phyloP scores from a whole-genome alignment of 176 grass and related monocot genomes.

The Hsuehochloa calcarea region DNA sequence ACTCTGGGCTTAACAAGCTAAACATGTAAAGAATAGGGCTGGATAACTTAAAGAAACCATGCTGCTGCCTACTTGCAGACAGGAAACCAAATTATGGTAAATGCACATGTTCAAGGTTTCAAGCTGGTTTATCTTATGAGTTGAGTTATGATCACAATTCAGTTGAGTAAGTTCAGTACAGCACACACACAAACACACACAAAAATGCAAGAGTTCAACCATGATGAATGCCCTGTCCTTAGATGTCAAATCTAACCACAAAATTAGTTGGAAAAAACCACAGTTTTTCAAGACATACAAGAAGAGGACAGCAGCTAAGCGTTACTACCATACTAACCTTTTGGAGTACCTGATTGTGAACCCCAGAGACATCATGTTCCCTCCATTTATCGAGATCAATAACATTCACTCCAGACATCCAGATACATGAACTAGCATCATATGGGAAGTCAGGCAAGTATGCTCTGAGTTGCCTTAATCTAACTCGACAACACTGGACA shows the following conservation, averaged over 20 bases:
- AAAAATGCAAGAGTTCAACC: neutral
- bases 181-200: neutral
- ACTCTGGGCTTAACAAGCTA: neutral
- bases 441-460: slow-evolving; percentile 44
- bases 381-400: slow-evolving; percentile 79
- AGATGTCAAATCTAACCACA: neutral
- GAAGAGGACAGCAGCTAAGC: neutral
- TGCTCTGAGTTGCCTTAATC: slow-evolving; percentile 53
- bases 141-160: neutral
- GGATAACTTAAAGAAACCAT: neutral
- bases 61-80: neutral
- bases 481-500: slow-evolving; percentile 53
- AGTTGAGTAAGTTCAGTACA: neutral
- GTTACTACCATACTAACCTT: slow-evolving; percentile 45
- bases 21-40: neutral
- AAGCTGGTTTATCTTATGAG: neutral
- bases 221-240: neutral
- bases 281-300: neutral
- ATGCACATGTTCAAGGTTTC: neutral
- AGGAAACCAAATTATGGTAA: neutral
- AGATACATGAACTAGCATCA: slow-evolving; percentile 58
- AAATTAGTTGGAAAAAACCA: neutral
- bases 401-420: slow-evolving; percentile 76
- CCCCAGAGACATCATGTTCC: slow-evolving; percentile 48
- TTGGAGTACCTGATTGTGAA: slow-evolving; percentile 43